These are phyloP conservation scores for Candida easanensis DNA, from an alignment of 805 yeast genomes.

Conservation along the genomic window DNA sequence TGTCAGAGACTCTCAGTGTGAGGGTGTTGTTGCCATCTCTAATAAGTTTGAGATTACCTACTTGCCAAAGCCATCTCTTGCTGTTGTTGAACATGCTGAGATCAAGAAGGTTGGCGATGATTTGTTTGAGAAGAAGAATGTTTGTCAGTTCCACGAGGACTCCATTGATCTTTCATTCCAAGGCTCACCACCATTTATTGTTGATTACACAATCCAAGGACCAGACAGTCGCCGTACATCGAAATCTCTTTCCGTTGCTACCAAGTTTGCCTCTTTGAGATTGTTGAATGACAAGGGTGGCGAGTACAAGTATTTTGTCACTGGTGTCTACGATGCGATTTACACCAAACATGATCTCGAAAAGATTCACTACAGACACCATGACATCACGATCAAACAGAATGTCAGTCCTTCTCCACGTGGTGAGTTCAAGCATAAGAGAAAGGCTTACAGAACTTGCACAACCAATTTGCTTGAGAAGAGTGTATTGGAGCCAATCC, in stretches of 20 bases:
- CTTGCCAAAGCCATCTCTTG: slow-evolving; percentile 44
- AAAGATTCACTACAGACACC: slow-evolving; percentile 27
- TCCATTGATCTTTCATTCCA: slow-evolving; percentile 47
- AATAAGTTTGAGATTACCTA: slow-evolving; percentile 39
- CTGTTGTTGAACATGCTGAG: slow-evolving; percentile 34
- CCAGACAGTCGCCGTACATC: slow-evolving; percentile 49
- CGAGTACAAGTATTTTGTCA: slow-evolving; percentile 55
- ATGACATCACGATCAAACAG: slow-evolving; percentile 43
- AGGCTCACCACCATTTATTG: slow-evolving; percentile 66
- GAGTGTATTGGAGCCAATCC: slow-evolving; percentile 46
- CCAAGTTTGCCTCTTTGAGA: slow-evolving; percentile 47
- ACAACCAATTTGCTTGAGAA: slow-evolving; percentile 35
- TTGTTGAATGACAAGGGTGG: slow-evolving; percentile 52
- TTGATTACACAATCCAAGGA: slow-evolving; percentile 58
- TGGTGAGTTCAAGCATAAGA: slow-evolving; percentile 46
- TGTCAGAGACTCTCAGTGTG: slow-evolving; percentile 50
- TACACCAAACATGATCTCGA: slow-evolving; percentile 45
- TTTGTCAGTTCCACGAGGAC: slow-evolving; percentile 49
- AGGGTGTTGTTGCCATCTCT: slow-evolving; percentile 40
- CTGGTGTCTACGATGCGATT: slow-evolving; percentile 60
- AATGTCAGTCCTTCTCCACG: slow-evolving; percentile 61
- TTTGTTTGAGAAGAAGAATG: slow-evolving; percentile 34
- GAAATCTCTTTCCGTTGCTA: slow-evolving; percentile 47
- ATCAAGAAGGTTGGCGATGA: slow-evolving; percentile 23
- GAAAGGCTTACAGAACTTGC: slow-evolving; percentile 51